Base-by-base conservation (phyloP, 202 grass and related monocot species). In the Zizania palustris region DNA sequence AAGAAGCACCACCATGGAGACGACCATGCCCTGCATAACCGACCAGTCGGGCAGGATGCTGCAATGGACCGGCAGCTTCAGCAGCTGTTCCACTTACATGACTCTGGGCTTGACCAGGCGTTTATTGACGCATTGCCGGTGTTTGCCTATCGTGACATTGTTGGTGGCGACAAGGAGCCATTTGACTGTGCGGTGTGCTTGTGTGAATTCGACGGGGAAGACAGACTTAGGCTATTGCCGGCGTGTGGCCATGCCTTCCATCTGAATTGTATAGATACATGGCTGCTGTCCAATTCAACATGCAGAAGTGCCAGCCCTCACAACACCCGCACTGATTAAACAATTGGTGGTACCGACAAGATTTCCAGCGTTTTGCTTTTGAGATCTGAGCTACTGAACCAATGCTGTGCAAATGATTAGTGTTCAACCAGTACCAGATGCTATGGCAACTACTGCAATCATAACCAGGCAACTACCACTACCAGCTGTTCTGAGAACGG, bases 271-370 rank as follows among this genome's bases (percentile, higher is more conserved):
- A 98, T 98, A 57, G 96, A 98, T 57, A 98, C 96, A 9, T 98
- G 96, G 96, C 92, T 98, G 43, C 89, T 98, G 18, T 98, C 96
- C 77, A 98, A 98, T 44, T 98, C 92, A 2, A 98, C 96, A 11
- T 99, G n/a, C 56, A 41, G 46, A 74, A 73, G 63, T 83, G 75
- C 45, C 40, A 79, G 43, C 61, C 74, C 76, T 87, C 55, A 45
- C 45, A 39, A 55, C 51, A 55, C 28, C 28, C 65, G 38, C 20
- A 65, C 85, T 40, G 41, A 82, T 65, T 71, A 74, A 74, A 83
- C 45, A 69, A 69, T 40, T 45, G 28, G 55, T 21, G 6, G 50
- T 58, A 75, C 50, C 60, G 76, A 75, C 71, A 76, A 71, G 50
- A 76, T 72, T 82, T 76, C 76, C 86, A 71, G 81, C 86, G 71